Conservation (phyloP, 352 stramenopile genomes). For the Globisporangium irregulare region DNA sequence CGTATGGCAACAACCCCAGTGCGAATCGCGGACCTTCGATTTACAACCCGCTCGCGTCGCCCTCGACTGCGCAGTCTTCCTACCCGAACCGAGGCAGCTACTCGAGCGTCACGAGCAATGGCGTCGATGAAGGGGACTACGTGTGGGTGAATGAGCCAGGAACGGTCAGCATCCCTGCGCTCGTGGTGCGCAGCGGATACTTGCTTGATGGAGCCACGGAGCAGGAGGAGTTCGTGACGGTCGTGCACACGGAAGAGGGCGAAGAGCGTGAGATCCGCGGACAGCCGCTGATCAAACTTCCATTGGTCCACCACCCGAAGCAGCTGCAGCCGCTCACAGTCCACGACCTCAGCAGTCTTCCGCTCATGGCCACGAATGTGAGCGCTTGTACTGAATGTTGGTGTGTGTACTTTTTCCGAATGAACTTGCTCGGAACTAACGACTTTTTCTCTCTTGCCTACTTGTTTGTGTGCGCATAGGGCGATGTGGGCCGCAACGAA, state of each 20-base stretch:
- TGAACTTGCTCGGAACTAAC: background rate
- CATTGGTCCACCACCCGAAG: slow-evolving; percentile 61
- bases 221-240: slow-evolving; percentile 61
- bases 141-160: slow-evolving; percentile 64
- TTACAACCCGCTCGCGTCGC: slow-evolving; percentile 17
- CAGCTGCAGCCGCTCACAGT: slow-evolving; percentile 47
- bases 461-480: slow-evolving; percentile 20
- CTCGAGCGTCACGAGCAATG: slow-evolving; percentile 14
- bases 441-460: slow-evolving; percentile 1
- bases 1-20: background rate
- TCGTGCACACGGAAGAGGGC: slow-evolving; percentile 81
- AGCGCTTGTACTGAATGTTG: slow-evolving; percentile 11
- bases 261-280: slow-evolving; percentile 74
- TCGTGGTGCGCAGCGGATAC: slow-evolving; percentile 64
- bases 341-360: slow-evolving; percentile 65
- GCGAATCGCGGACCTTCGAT: slow-evolving; percentile 8
- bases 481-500: slow-evolving; percentile 56
- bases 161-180: slow-evolving; percentile 45
- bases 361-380: slow-evolving; percentile 64
- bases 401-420: background rate
- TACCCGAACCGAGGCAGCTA: slow-evolving; percentile 12
- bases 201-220: slow-evolving; percentile 57
- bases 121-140: slow-evolving; percentile 61
- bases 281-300: slow-evolving; percentile 54
- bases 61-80: slow-evolving; percentile 3